Percentiles rank a stretch among this genome's conserved stretches.
These are phyloP conservation scores for Trichophyton equinum DNA, from an alignment of 2,329 filamentous ascomycete species.

Conservation along the genomic window DNA sequence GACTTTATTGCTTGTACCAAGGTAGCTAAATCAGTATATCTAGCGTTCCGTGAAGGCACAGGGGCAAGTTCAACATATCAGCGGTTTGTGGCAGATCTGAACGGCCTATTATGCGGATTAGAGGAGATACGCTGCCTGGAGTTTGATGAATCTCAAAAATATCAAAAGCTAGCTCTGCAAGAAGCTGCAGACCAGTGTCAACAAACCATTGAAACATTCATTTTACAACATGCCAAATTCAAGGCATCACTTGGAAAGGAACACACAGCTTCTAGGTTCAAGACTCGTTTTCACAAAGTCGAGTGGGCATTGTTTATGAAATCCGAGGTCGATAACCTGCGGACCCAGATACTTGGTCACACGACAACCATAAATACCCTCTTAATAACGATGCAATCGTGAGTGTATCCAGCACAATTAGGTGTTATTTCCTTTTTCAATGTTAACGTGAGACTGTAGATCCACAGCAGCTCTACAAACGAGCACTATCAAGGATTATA, in stretches of 20 bases:
- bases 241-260: background rate
- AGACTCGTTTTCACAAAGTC: constrained; percentile 6
- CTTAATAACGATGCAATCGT: constrained; percentile 7
- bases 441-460: background rate
- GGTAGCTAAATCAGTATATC: constrained; percentile 3
- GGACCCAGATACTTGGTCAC: constrained; percentile 7
- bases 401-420: background rate
- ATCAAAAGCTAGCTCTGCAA: background rate
- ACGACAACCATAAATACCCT: constrained; percentile 9
- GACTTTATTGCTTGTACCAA: constrained; percentile 9
- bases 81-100: constrained; percentile 3
- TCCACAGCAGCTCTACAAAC: constrained; percentile 1
- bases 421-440: background rate
- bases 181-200: constrained; percentile 1
- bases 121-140: background rate
- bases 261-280: background rate
- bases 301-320: constrained; percentile 9
- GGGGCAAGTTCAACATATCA: constrained; percentile 2
- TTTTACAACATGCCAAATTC: constrained; percentile 3
- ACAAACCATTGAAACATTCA: background rate
- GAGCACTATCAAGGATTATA: background rate
- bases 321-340: constrained; percentile 4
- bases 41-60: constrained; percentile 3
- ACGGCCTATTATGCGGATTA: background rate
- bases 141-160: constrained; percentile 2